Conservation (phyloP, 345 rosid genomes). For the Syzygium oleosum region DNA sequence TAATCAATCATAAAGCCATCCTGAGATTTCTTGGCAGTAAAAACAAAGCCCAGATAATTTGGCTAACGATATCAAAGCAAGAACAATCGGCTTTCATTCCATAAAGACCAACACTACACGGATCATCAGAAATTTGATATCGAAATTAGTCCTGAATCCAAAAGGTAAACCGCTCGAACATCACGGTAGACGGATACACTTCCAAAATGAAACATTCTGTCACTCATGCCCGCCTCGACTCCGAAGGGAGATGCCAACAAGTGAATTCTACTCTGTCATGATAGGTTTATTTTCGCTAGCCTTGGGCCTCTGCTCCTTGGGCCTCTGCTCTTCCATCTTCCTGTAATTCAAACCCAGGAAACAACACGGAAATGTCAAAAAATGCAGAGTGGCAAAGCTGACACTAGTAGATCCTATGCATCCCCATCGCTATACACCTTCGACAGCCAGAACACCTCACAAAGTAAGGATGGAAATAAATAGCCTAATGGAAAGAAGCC, state of each 20-base stretch:
- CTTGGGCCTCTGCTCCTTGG: constrained; percentile 86
- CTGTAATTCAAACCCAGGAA: constrained; percentile 19
- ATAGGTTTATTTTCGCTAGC: constrained; percentile 96
- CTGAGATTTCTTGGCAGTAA: background rate
- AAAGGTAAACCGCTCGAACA: background rate
- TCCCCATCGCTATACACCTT: background rate
- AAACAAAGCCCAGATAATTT: background rate
- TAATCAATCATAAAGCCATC: background rate
- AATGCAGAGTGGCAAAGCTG: background rate
- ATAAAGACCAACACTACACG: background rate
- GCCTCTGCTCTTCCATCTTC: constrained; percentile 90
- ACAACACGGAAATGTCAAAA: background rate
- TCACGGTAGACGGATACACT: background rate
- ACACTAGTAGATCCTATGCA: background rate
- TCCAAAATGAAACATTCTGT: background rate
- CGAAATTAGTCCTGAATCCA: background rate
- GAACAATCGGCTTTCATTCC: background rate
- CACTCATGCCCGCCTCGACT: background rate
- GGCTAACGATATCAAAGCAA: background rate
- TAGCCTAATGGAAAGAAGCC: background rate
- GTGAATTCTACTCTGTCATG: constrained; percentile 56
- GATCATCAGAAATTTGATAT: background rate
- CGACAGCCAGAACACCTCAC: background rate
- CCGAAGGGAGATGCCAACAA: background rate
- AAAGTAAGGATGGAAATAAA: background rate